Percentiles rank a stretch among this genome's conserved stretches.
phyloP scores from a whole-genome alignment of 2,329 filamentous ascomycete genomes.

The Calonectria multiphialidica region DNA sequence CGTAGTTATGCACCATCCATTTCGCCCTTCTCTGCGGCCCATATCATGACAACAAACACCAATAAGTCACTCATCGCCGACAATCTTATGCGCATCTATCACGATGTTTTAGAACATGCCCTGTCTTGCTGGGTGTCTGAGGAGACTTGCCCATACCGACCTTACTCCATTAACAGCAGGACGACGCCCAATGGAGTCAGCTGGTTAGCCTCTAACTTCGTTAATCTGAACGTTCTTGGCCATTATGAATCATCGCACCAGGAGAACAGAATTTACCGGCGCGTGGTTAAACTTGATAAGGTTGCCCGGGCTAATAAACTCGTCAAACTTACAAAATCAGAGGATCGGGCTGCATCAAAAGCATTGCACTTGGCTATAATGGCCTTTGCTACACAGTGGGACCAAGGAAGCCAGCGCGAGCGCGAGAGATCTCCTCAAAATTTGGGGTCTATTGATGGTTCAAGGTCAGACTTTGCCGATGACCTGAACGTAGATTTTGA shows the following conservation, averaged over 20 bases:
- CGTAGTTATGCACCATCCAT: conserved; percentile 42
- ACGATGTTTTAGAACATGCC: conserved; percentile 66
- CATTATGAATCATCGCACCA: conserved; percentile 42
- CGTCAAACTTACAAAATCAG: conserved; percentile 52
- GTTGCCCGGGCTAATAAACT: conserved; percentile 54
- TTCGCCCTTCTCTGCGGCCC: conserved; percentile 42
- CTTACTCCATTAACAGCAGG: conserved; percentile 32
- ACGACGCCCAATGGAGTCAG: conserved; percentile 44
- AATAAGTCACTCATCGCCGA: conserved; percentile 44
- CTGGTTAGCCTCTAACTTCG: conserved; percentile 43
- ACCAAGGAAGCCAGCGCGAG: conserved; percentile 43
- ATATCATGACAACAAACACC: conserved; percentile 41
- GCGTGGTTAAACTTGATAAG: conserved; percentile 61
- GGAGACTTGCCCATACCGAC: conserved; percentile 62
- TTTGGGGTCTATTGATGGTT: conserved; percentile 37
- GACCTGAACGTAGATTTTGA: conserved; percentile 52
- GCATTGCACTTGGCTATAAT: conserved; percentile 63
- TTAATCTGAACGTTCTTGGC: conserved; percentile 40
- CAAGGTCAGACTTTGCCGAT: conserved; percentile 39
- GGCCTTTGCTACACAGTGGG: conserved; percentile 65
- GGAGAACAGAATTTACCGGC: conserved; percentile 61
- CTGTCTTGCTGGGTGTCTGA: conserved; percentile 67
- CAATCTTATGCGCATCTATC: conserved; percentile 57
- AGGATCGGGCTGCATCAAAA: conserved; percentile 58
- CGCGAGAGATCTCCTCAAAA: conserved; percentile 40